phyloP scores from a whole-genome alignment of 2,329 filamentous ascomycete genomes.

The Aspergillus floridensis region DNA sequence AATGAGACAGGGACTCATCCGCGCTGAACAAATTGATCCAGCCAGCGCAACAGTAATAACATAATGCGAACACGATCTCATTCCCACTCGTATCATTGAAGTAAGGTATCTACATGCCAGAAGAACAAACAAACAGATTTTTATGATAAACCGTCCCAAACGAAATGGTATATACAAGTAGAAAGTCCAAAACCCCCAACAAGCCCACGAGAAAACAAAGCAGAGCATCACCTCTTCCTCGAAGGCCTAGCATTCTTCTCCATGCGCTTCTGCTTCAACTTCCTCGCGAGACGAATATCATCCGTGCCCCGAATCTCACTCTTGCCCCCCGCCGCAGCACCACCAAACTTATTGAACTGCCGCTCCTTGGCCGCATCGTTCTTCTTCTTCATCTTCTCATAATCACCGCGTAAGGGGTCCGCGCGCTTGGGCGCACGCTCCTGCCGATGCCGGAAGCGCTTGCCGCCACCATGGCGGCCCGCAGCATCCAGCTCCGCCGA shows the following conservation, averaged over 20 bases:
- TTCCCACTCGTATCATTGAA: no score
- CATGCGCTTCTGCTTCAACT: slow-evolving; percentile 69
- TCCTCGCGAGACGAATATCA: slow-evolving; percentile 80
- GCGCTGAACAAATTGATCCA: no score
- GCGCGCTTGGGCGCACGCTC: slow-evolving; percentile 88
- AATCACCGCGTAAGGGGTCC: slow-evolving; percentile 90
- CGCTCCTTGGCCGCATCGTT: slow-evolving; percentile 81
- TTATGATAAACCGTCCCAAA: not conserved
- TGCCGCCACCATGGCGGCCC: slow-evolving; percentile 39
- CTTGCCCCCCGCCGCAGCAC: slow-evolving; percentile 60
- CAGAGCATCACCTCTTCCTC: slow-evolving; percentile 53
- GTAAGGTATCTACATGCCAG: not conserved
- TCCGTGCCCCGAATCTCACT: slow-evolving; percentile 77
- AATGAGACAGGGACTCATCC: no score
- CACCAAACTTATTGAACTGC: slow-evolving; percentile 28
- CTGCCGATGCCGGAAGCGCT: slow-evolving; percentile 78
- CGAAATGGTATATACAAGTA: not conserved
- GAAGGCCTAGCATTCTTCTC: slow-evolving; percentile 86
- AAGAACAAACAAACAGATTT: not conserved
- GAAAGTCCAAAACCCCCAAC: not conserved
- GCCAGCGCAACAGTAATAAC: no score
- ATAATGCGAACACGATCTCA: no score
- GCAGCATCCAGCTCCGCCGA: slow-evolving; percentile 31
- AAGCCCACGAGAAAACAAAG: not conserved
- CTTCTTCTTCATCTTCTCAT: slow-evolving; percentile 83